Conservation (phyloP, 148 eudicot species). For the Rhododendron vialii region DNA sequence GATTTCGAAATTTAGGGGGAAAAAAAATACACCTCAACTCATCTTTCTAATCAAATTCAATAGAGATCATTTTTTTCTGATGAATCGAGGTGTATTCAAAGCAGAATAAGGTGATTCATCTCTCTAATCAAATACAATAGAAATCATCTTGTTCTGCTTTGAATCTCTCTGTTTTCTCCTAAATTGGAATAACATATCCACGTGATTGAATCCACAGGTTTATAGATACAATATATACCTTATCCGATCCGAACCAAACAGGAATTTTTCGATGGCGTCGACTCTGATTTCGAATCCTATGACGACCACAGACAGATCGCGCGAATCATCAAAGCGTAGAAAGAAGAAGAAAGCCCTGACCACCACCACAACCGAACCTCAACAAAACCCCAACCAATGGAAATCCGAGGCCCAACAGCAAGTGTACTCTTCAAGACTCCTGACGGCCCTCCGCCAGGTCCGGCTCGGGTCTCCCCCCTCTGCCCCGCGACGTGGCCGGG, state of each 20-base stretch:
- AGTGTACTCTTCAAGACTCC: constrained; percentile 59
- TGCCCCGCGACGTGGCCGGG: constrained; percentile 46
- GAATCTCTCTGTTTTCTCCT: not conserved
- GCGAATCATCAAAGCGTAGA: constrained; percentile 39
- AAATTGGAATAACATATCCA: not conserved
- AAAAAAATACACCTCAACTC: too few relatives aligned
- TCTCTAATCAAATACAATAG: not conserved
- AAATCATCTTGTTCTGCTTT: not conserved
- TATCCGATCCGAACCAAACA: not conserved
- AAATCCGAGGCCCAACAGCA: constrained; percentile 69
- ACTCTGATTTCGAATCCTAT: constrained; percentile 41
- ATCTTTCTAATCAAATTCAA: not conserved
- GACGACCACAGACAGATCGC: constrained; percentile 35
- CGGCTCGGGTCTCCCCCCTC: constrained; percentile 29
- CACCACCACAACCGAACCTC: constrained; percentile 1
- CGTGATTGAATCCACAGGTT: constrained; percentile 12
- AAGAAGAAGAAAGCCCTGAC: constrained; percentile 36
- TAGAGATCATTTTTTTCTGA: not conserved
- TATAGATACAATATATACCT: not conserved
- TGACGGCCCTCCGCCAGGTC: constrained; percentile 64
- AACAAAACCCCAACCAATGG: constrained; percentile 38
- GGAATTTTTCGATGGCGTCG: constrained; percentile 19
- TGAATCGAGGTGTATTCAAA: too few relatives aligned
- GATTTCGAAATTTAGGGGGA: too few relatives aligned
- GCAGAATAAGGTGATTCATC: too few relatives aligned